Evolutionary conservation across 2,329 filamentous ascomycete species (phyloP), one percentile per base, ranked within the genome.

Genomic region (Aspergillus amoenus): DNA sequence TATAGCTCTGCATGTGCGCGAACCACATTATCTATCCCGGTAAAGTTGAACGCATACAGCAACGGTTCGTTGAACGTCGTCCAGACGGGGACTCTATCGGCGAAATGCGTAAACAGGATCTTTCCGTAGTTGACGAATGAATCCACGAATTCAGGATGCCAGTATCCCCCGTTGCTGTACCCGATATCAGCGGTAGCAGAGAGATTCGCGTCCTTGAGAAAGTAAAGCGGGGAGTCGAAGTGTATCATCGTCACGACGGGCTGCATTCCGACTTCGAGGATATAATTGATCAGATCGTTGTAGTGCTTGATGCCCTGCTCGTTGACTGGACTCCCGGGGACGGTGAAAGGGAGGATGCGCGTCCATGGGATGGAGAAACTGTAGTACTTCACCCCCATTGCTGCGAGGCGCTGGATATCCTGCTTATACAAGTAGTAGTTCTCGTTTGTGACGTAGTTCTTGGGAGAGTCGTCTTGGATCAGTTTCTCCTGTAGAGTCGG

Each of bases 361-460:
- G 75, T 70, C 80, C 79, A 82, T 0, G 79, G 71, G 43, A 82
- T 76, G 2, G 73, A 76, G 66, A 82, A 81, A 7, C 69, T 72
- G 57, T 76, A 77, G 55, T 73, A 70, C 22, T 73, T 68, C 15
- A 73, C 70, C 0, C 73, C 75, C 59, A 75, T 73, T 0, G 73
- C 68, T 0, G 75, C 73, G 41, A 78, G 44, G 3, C 76, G 66
- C 42, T 67, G 64, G 50, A 74, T 70, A 60, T 82, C 80, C 30
- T 80, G 75, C 52, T 81, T 80, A 64, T 81, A 82, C 12, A 78
- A 67, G 51, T 78, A 81, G 58, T 82, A 82, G 51, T 81, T 76
- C 52, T 80, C 76, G 55, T 79, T 76, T 0, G 77, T 76, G 18
- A 85, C 68, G 61, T 84, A 82, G 3, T 80, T 81, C 46, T 68